Percentiles rank a stretch among this genome's conserved stretches.
phyloP scores from a whole-genome alignment of 2,329 filamentous ascomycete genomes.

The Nemania bipapillata region DNA sequence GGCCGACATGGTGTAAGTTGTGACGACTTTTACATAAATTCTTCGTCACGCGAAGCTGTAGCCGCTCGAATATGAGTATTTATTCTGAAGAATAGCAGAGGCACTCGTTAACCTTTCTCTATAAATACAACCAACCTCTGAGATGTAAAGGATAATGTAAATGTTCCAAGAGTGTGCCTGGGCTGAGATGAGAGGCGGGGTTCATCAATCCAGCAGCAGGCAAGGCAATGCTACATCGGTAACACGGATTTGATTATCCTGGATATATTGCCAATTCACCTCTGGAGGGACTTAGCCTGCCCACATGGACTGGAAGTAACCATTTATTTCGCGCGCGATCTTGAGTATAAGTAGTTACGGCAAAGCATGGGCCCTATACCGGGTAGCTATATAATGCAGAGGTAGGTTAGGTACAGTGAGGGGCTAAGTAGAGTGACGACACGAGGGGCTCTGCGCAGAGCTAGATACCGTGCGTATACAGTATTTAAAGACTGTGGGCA shows the following conservation, averaged over 20 bases:
- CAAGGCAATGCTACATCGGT: background rate
- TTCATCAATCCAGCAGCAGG: background rate
- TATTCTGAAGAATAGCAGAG: background rate
- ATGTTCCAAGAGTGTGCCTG: too few relatives aligned
- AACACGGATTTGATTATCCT: conserved; percentile 26
- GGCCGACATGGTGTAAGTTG: conserved; percentile 57
- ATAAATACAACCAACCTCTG: background rate
- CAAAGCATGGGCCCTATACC: background rate
- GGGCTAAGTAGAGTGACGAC: background rate
- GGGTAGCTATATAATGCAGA: background rate
- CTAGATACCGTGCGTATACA: too few relatives aligned
- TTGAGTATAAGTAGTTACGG: background rate
- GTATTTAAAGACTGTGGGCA: background rate
- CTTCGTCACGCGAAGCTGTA: background rate
- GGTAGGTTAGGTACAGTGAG: conserved; percentile 6
- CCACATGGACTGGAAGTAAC: background rate
- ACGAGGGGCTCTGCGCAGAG: conserved; percentile 9
- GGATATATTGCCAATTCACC: background rate
- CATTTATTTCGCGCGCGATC: background rate
- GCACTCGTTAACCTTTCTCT: background rate
- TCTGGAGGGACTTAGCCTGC: background rate
- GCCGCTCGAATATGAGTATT: background rate
- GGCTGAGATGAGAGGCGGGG: conserved; percentile 21
- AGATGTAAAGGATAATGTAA: background rate
- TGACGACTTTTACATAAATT: background rate